Conservation (phyloP, 169 alveolate genomes). For the Amoebophrya sp. region DNA sequence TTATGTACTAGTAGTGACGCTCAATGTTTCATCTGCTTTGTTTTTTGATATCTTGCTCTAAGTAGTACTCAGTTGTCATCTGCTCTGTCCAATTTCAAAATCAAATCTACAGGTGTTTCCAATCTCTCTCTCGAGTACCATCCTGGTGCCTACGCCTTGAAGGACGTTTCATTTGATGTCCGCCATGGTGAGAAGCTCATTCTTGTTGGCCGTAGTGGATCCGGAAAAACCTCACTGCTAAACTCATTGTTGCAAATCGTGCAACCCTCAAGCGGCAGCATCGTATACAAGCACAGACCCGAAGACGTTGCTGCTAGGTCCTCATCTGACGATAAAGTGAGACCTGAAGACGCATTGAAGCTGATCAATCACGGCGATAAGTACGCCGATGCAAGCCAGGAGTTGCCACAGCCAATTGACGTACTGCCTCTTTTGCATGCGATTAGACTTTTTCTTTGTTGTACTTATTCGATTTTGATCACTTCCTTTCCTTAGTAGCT, state of each 20-base stretch:
- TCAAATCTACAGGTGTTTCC: too few relatives aligned
- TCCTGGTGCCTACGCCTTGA: neutral
- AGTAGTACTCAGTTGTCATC: too few relatives aligned
- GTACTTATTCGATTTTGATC: too few relatives aligned
- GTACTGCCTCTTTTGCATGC: too few relatives aligned
- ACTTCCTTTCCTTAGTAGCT: too few relatives aligned
- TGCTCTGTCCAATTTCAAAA: too few relatives aligned
- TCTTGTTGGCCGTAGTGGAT: neutral
- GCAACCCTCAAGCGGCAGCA: neutral
- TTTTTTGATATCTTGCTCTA: too few relatives aligned
- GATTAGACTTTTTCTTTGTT: too few relatives aligned
- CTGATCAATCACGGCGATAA: neutral
- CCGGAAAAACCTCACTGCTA: neutral
- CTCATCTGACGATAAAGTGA: neutral
- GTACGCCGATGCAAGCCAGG: neutral
- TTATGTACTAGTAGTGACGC: too few relatives aligned
- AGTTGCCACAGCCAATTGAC: neutral
- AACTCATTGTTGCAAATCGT: neutral
- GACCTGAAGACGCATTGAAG: neutral
- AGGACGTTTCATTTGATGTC: neutral
- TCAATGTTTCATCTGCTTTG: too few relatives aligned
- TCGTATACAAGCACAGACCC: neutral
- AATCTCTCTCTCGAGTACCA: neutral
- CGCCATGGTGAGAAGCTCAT: neutral
- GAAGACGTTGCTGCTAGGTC: neutral